Conservation (phyloP, 2,329 filamentous ascomycete species). For the Pseudocercospora cruenta region DNA sequence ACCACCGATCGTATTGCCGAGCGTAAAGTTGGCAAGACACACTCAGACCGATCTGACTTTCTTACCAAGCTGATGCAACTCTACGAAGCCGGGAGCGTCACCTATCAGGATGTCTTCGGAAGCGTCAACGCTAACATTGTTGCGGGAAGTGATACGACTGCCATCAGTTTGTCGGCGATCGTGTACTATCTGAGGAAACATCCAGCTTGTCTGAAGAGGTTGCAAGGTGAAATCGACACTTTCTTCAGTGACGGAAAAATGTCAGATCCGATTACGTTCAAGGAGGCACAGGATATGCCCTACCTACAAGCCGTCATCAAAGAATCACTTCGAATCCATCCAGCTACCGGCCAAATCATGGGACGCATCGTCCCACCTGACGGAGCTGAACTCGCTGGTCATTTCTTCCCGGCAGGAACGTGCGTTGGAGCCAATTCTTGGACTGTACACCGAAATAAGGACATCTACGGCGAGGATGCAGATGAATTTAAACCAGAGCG, state of each 20-base stretch:
- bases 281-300: slow-evolving; percentile 7
- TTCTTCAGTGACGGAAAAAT: not conserved
- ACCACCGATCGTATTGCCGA: no score
- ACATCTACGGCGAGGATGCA: slow-evolving; percentile 30
- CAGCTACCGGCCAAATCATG: not conserved
- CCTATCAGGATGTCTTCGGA: slow-evolving; percentile 1
- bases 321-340: slow-evolving; percentile 14
- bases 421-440: slow-evolving; percentile 5
- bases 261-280: not conserved
- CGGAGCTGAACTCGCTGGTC: slow-evolving; percentile 10
- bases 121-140: slow-evolving; percentile 7
- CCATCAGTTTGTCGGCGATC: slow-evolving; percentile 33
- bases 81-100: not conserved
- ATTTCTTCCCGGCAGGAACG: slow-evolving; percentile 10
- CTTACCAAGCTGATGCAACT: not conserved
- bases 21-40: slow-evolving; percentile 2
- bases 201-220: not conserved
- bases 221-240: slow-evolving; percentile 10
- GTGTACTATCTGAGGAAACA: slow-evolving; percentile 42
- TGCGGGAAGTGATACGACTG: slow-evolving; percentile 14
- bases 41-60: not conserved
- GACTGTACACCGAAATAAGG: slow-evolving; percentile 14
- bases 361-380: slow-evolving; percentile 9
- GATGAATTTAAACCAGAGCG: slow-evolving; percentile 14
- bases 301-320: slow-evolving; percentile 17